Evolutionary conservation across 768 basidiomycete genomes (phyloP).

Genomic region (Suillus luteus): DNA sequence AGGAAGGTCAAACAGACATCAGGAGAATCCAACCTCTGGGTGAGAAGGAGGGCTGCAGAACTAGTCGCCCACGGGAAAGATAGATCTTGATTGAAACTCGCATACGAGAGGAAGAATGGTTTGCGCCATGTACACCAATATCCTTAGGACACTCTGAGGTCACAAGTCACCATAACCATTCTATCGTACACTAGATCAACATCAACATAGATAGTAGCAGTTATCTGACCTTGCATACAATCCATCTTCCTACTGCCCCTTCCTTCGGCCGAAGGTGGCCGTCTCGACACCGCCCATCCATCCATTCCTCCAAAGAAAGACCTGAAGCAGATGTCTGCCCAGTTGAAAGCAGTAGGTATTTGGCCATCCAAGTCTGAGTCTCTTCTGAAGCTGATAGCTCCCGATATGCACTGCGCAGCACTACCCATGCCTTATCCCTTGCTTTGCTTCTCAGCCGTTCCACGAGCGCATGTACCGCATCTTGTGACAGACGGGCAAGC

Average conservation of each 20-base stretch:
- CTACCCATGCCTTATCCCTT: conserved; percentile 56
- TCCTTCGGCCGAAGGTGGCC: conserved; percentile 58
- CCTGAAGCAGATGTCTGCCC: conserved; percentile 31
- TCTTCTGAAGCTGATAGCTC: conserved; percentile 48
- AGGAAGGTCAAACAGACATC: background rate
- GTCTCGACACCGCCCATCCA: conserved; percentile 40
- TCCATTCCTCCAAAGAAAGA: conserved; percentile 53
- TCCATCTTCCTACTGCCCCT: conserved; percentile 59
- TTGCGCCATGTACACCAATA: background rate
- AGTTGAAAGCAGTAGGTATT: conserved; percentile 48
- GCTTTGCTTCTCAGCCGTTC: conserved; percentile 51
- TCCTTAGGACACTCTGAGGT: background rate
- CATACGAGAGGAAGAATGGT: background rate
- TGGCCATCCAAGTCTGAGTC: conserved; percentile 49
- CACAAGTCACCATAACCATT: background rate
- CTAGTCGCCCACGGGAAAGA: background rate
- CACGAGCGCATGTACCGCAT: conserved; percentile 48
- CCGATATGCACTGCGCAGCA: conserved; percentile 64
- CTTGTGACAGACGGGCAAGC: conserved; percentile 29
- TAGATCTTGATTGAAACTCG: background rate
- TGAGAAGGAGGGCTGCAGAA: background rate
- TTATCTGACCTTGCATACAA: conserved; percentile 53
- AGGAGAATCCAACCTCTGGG: background rate
- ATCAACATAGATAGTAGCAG: background rate
- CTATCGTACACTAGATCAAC: background rate